These are phyloP conservation scores for Ascochyta clinopodiicola DNA, from an alignment of 2,329 filamentous ascomycete species.

Conservation along the genomic window DNA sequence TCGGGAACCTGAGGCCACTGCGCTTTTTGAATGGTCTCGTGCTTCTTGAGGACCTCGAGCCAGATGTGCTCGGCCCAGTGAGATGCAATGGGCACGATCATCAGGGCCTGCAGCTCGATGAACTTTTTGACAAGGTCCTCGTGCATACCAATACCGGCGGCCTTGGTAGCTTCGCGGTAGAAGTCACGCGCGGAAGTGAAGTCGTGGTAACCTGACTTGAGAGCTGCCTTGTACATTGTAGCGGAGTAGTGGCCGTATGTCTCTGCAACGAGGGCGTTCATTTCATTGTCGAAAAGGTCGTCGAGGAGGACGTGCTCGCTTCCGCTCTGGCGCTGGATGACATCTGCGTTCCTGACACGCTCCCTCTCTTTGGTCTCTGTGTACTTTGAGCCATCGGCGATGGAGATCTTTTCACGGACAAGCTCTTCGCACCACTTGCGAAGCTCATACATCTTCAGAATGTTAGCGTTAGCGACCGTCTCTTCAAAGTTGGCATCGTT, in stretches of 20 bases:
- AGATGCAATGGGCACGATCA: slow-evolving; percentile 83
- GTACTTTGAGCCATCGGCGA: slow-evolving; percentile 54
- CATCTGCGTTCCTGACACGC: slow-evolving; percentile 58
- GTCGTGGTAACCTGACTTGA: slow-evolving; percentile 78
- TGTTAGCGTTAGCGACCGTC: slow-evolving; percentile 88
- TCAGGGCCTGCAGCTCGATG: slow-evolving; percentile 82
- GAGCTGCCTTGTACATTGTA: slow-evolving; percentile 50
- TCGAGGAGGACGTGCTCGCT: slow-evolving; percentile 82
- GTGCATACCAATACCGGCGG: slow-evolving; percentile 85
- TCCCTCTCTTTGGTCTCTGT: slow-evolving; percentile 50
- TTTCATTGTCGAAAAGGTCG: slow-evolving; percentile 88
- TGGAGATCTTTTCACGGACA: slow-evolving; percentile 64
- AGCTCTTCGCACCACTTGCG: slow-evolving; percentile 94
- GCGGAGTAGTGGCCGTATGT: slow-evolving; percentile 76
- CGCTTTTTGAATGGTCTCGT: slow-evolving; percentile 78
- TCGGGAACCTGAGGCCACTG: slow-evolving; percentile 74
- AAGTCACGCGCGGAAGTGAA: slow-evolving; percentile 86
- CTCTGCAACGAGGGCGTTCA: slow-evolving; percentile 83
- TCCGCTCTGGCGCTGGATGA: slow-evolving; percentile 69
- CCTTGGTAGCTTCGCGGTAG: slow-evolving; percentile 82
- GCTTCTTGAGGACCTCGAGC: slow-evolving; percentile 84
- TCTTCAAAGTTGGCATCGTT: slow-evolving; percentile 98
- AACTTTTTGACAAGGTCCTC: slow-evolving; percentile 78
- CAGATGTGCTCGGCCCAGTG: slow-evolving; percentile 96
- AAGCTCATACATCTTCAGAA: slow-evolving; percentile 81